Conservation (phyloP, 345 rosid genomes). For the Aegle marmelos region DNA sequence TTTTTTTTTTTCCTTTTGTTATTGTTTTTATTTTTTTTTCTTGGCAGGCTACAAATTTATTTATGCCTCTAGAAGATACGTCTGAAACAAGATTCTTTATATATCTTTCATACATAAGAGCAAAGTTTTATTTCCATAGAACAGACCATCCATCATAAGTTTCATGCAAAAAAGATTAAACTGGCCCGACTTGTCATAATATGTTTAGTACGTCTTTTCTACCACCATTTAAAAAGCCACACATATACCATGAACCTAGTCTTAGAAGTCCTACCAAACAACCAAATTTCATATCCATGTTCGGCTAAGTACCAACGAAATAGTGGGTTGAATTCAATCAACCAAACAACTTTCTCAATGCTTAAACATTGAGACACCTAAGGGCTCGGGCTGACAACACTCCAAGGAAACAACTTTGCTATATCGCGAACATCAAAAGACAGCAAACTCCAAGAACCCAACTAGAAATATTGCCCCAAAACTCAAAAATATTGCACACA, state of each 20-base stretch:
- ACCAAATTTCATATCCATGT: background rate
- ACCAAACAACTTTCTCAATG: background rate
- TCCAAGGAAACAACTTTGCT: background rate
- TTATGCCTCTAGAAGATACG: background rate
- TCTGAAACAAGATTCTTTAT: background rate
- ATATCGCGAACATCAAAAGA: background rate
- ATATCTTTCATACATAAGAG: background rate
- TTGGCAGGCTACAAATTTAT: background rate
- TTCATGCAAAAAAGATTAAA: background rate
- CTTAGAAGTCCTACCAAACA: background rate
- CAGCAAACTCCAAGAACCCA: background rate
- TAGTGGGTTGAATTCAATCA: background rate
- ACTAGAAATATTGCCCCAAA: background rate
- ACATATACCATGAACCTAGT: background rate
- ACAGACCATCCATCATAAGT: background rate
- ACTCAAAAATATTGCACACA: background rate
- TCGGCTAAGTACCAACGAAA: background rate
- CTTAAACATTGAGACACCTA: background rate
- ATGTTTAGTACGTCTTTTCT: background rate
- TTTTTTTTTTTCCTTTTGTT: too few species aligned
- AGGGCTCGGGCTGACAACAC: background rate
- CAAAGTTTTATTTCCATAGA: background rate
- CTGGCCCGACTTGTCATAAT: background rate
- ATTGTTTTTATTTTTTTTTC: too few species aligned
- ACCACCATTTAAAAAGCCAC: background rate